Percentiles rank a stretch among this genome's conserved stretches.
phyloP scores from a whole-genome alignment of 2,329 filamentous ascomycete species.

The Fusarium tjaetaba region DNA sequence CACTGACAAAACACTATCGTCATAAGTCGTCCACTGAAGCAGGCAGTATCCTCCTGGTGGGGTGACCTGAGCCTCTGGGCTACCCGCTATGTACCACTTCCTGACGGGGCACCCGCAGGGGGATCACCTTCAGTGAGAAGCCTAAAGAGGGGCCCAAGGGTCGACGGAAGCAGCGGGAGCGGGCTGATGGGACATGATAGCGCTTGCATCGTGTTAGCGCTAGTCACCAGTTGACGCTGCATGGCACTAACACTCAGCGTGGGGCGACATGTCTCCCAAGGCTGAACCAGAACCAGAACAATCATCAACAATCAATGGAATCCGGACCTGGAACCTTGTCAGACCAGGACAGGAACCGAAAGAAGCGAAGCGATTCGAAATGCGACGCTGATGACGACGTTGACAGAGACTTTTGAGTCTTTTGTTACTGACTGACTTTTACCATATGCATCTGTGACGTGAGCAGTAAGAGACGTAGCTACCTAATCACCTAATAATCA shows the following conservation, averaged over 20 bases:
- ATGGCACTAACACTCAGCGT: constrained; percentile 19
- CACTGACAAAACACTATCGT: not conserved
- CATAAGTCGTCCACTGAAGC: constrained; percentile 2
- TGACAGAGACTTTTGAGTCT: not conserved
- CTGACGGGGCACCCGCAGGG: not conserved
- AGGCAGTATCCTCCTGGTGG: constrained; percentile 10
- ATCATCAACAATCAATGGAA: constrained; percentile 5
- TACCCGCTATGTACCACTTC: not conserved
- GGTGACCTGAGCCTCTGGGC: not conserved
- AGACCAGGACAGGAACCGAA: constrained; percentile 17
- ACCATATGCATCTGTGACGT: constrained; percentile 1
- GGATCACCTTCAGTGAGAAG: not conserved
- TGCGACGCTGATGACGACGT: constrained; percentile 3
- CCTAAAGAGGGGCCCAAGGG: constrained; percentile 4
- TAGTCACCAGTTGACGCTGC: not conserved
- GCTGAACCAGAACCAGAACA: constrained; percentile 3
- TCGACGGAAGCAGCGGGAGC: constrained; percentile 29
- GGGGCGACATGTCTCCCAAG: constrained; percentile 23
- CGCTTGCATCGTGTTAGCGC: constrained; percentile 22
- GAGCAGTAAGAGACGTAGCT: constrained; percentile 1
- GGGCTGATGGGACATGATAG: constrained; percentile 3
- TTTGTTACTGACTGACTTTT: not conserved
- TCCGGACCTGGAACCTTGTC: not conserved
- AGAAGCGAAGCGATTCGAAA: not conserved
- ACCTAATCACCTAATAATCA: not conserved